Evolutionary conservation across 352 stramenopile species (phyloP).

Genomic region (Globisporangium sylvaticum): DNA sequence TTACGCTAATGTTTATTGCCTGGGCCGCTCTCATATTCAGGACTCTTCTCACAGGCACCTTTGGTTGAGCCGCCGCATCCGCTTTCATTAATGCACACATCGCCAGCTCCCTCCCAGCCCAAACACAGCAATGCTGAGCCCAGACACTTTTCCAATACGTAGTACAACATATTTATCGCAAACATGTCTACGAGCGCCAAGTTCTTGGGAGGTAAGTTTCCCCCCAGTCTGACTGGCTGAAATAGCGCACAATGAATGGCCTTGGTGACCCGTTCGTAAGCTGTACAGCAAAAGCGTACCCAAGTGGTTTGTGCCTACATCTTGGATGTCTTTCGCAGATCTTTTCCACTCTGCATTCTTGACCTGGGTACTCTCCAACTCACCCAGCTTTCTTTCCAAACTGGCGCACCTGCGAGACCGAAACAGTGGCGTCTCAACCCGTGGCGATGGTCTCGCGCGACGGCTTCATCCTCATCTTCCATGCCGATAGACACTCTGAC

Average conservation of each 20-base stretch:
- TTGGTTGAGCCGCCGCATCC: neutral
- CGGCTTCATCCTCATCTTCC: neutral
- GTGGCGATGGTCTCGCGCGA: neutral
- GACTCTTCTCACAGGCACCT: neutral
- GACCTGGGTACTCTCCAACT: no score
- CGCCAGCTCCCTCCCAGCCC: neutral
- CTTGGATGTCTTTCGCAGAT: no score
- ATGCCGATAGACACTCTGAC: neutral
- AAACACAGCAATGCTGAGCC: neutral
- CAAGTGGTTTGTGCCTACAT: no score
- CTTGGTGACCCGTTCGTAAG: neutral
- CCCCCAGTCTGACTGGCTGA: neutral
- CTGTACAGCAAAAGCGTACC: no score
- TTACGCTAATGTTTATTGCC: neutral
- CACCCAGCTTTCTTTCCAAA: neutral
- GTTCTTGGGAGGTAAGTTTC: neutral
- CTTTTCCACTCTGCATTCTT: no score
- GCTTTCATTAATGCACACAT: neutral
- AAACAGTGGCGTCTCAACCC: neutral
- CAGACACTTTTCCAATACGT: neutral
- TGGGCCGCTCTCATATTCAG: neutral
- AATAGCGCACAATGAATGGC: neutral
- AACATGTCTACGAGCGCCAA: neutral
- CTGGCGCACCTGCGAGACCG: neutral
- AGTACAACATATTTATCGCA: neutral